These are phyloP conservation scores for Gamsiella multidivaricata DNA, from an alignment of 192 early-diverging fungal genomes.

Conservation along the genomic window DNA sequence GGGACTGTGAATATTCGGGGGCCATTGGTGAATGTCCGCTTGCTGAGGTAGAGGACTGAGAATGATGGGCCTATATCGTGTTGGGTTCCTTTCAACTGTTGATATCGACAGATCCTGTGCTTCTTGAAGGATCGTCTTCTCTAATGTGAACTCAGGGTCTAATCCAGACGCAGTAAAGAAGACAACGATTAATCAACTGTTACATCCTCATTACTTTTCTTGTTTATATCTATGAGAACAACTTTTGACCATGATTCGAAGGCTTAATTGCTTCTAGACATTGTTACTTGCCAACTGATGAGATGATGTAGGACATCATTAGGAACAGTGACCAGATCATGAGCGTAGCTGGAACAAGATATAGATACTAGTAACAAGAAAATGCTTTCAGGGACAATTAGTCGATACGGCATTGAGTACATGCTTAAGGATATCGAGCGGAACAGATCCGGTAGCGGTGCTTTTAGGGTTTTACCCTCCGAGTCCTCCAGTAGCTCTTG, in stretches of 20 bases:
- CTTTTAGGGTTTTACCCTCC: too few relatives aligned
- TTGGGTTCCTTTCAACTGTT: conserved; percentile 2
- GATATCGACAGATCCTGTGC: not conserved
- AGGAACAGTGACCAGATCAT: conserved; percentile 6
- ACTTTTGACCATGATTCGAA: not conserved
- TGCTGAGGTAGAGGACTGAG: conserved; percentile 17
- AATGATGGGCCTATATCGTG: conserved; percentile 8
- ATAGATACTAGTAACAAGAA: conserved; percentile 3
- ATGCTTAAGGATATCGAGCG: too few relatives aligned
- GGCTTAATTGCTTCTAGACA: not conserved
- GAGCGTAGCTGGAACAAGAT: not conserved
- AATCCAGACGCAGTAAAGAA: not conserved
- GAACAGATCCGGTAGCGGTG: not conserved
- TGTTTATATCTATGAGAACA: too few relatives aligned
- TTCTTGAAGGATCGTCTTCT: not conserved
- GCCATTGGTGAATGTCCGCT: not conserved
- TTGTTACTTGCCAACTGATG: conserved; percentile 6
- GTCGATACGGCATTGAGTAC: not conserved
- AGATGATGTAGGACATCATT: not conserved
- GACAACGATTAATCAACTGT: too few relatives aligned
- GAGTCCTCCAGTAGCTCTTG: conserved; percentile 10
- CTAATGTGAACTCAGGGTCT: conserved; percentile 17
- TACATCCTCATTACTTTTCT: too few relatives aligned
- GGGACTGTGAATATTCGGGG: conserved; percentile 13
- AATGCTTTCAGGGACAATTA: not conserved